Conservation (phyloP, 805 yeast genomes). For the Komagataella phaffii region DNA sequence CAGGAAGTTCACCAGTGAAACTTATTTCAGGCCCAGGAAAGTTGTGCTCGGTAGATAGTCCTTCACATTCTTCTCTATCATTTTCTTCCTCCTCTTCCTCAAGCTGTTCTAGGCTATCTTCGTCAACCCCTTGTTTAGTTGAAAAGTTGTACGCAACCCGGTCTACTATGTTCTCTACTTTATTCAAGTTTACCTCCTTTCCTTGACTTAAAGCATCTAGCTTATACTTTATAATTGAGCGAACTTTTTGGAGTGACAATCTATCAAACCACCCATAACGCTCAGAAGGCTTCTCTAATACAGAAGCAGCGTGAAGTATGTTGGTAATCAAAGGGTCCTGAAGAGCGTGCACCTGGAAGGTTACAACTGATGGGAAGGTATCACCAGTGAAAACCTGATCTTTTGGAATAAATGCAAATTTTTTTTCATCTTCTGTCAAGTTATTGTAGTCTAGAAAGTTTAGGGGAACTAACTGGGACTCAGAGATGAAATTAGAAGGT, state of each 20-base stretch:
- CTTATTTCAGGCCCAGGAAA: not conserved
- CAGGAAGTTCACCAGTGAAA: not conserved
- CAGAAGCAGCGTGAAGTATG: conserved; percentile 23
- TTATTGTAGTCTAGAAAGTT: not conserved
- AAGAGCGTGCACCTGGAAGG: conserved; percentile 72
- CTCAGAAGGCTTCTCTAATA: conserved; percentile 33
- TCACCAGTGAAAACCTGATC: conserved; percentile 61
- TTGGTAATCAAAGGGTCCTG: conserved; percentile 45
- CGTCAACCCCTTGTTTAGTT: conserved; percentile 16
- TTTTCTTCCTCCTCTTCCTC: conserved; percentile 7
- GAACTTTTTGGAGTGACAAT: conserved; percentile 45
- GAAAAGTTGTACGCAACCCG: conserved; percentile 14
- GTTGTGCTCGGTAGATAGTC: not conserved
- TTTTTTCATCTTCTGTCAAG: not conserved
- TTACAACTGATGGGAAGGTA: conserved; percentile 51
- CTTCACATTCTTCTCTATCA: conserved; percentile 4
- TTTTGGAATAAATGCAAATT: conserved; percentile 20
- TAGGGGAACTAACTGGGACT: not conserved
- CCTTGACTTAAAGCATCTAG: conserved; percentile 45
- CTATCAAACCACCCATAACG: conserved; percentile 74
- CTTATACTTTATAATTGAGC: conserved; percentile 64
- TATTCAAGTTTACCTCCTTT: conserved; percentile 26
- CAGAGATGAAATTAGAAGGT: not conserved
- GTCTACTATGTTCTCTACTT: conserved; percentile 28
- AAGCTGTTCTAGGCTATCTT: conserved; percentile 14